phyloP scores from a whole-genome alignment of 1,284 basidiomycete species.

The Pterula multifida region DNA sequence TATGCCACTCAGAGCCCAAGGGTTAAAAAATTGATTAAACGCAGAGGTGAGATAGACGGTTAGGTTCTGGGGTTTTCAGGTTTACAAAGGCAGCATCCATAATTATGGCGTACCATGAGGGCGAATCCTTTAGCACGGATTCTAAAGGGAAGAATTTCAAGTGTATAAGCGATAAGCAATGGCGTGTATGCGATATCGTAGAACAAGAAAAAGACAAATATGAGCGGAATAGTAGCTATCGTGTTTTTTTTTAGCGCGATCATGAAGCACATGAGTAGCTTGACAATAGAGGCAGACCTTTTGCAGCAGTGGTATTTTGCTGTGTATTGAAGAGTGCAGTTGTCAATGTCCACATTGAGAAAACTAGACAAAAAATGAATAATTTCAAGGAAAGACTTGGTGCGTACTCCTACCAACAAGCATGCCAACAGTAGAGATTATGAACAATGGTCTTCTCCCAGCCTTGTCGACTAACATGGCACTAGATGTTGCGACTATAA shows the following conservation, averaged over 20 bases:
- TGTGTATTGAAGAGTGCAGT: constrained; percentile 43
- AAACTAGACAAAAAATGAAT: too few species aligned
- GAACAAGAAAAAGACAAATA: constrained; percentile 60
- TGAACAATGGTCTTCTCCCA: constrained; percentile 51
- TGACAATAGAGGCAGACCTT: constrained; percentile 26
- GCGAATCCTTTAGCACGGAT: constrained; percentile 61
- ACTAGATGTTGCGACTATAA: constrained; percentile 38
- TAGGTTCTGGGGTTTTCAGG: constrained; percentile 33
- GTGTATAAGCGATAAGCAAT: constrained; percentile 48
- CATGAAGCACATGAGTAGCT: too few species aligned
- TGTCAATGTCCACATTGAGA: constrained; percentile 44
- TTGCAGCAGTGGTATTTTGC: constrained; percentile 35
- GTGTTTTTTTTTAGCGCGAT: too few species aligned
- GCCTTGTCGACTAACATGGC: constrained; percentile 46
- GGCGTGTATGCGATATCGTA: constrained; percentile 60
- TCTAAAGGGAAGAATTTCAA: constrained; percentile 58
- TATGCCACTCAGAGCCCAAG: constrained; percentile 53
- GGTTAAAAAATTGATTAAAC: constrained; percentile 68
- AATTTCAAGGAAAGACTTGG: constrained; percentile 4
- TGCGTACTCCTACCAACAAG: constrained; percentile 42
- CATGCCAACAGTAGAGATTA: constrained; percentile 56
- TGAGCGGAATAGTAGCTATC: constrained; percentile 55
- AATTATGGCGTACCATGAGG: constrained; percentile 35
- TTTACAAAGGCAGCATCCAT: neutral
- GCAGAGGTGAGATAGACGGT: constrained; percentile 42